These are phyloP conservation scores for Cadophora sp. DNA, from an alignment of 2,329 filamentous ascomycete species.

Conservation along the genomic window DNA sequence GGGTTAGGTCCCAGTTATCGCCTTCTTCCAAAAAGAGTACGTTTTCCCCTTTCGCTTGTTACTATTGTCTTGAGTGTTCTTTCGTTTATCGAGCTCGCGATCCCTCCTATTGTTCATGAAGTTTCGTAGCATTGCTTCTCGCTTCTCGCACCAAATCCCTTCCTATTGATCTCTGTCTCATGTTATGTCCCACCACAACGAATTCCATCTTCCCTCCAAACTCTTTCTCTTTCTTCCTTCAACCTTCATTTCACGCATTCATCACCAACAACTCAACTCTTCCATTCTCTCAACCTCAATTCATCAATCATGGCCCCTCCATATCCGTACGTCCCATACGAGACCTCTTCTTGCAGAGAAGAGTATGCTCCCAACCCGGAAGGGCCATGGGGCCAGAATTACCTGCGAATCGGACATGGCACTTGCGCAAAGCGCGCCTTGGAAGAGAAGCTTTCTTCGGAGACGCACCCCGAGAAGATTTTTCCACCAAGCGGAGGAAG, in stretches of 20 bases:
- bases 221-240: neutral
- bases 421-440: conserved; percentile 5
- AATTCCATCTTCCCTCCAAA: neutral
- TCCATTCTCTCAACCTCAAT: neutral
- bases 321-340: neutral
- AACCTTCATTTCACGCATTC: neutral
- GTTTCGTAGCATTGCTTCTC: neutral
- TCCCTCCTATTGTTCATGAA: conserved; percentile 6
- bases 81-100: conserved; percentile 1
- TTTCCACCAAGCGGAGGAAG: conserved; percentile 14
- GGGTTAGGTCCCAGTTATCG: conserved; percentile 96
- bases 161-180: neutral
- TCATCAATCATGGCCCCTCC: neutral
- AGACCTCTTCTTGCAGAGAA: neutral
- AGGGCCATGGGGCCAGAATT: conserved; percentile 7
- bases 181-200: neutral
- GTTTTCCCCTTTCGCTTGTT: conserved; percentile 39
- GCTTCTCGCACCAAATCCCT: neutral
- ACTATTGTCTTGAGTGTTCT: neutral
- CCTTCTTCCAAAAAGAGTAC: conserved; percentile 80
- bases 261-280: neutral
- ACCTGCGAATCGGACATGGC: neutral
- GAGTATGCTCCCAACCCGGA: neutral
- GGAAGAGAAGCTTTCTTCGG: neutral
- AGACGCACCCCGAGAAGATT: neutral